Percentiles rank a stretch among this genome's conserved stretches.
Evolutionary conservation across 106 monocot species (phyloP).

Genomic region (Cymbidium sinense): DNA sequence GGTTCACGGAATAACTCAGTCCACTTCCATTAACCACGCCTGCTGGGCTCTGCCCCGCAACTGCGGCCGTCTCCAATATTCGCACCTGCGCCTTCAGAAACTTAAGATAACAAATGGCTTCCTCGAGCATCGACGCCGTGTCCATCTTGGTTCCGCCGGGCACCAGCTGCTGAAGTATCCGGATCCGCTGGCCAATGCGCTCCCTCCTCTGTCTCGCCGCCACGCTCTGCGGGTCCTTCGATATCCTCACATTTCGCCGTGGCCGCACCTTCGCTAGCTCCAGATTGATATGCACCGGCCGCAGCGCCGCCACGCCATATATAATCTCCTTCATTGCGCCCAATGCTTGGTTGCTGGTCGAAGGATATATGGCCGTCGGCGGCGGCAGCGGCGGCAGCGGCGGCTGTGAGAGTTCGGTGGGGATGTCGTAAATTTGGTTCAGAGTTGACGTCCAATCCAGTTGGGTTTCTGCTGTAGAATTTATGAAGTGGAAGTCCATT

Average conservation of each 20-base stretch:
- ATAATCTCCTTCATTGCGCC: constrained; percentile 10
- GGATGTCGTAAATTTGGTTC: too few relatives aligned
- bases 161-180: constrained; percentile 28
- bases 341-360: too few relatives aligned
- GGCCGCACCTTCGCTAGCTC: neutral
- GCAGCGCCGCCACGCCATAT: constrained; percentile 10
- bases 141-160: constrained; percentile 34
- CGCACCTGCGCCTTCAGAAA: constrained; percentile 38
- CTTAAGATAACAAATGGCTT: constrained; percentile 33
- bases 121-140: constrained; percentile 10
- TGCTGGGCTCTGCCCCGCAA: too few relatives aligned
- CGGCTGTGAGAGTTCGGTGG: too few relatives aligned
- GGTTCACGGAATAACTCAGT: too few relatives aligned
- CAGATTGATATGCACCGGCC: constrained; percentile 6
- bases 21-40: too few relatives aligned
- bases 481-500: too few relatives aligned
- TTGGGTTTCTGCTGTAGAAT: too few relatives aligned
- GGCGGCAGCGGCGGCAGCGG: too few relatives aligned
- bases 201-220: constrained; percentile 42
- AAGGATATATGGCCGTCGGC: too few relatives aligned
- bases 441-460: too few relatives aligned
- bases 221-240: constrained; percentile 31
- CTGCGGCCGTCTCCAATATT: neutral
- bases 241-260: constrained; percentile 9
- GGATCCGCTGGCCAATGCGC: constrained; percentile 36